Base-by-base conservation (phyloP, 1,139 yeast species). In the Magnusiomyces suaveolens region DNA sequence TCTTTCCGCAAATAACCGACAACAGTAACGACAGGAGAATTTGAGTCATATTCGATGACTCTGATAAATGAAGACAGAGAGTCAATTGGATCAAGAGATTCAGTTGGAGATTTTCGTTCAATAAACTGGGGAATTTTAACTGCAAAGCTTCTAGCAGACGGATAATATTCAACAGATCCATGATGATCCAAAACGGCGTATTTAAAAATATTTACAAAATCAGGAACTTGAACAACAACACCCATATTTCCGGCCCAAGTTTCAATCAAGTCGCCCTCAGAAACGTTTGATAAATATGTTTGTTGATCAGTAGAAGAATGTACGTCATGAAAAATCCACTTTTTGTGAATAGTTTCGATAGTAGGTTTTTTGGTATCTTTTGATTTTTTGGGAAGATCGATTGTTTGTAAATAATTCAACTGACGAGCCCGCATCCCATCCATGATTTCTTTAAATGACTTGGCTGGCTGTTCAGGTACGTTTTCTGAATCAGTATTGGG, bases 161-260 rank as follows among this genome's bases (percentile, higher is more conserved):
- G 46, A 20, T 29, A 29, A 20, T 46, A 46, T 12, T 26, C 6
- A 21, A 56, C 56, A 18, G 50, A 38, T 16, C 56, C 56, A 21
- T 54, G 56, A 36, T 56, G 58, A 47, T 56, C 55, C 44, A 56
- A 48, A 10, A 56, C 44, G 10, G 54, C 46, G 46, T 44, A 53
- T 6, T 47, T 41, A 46, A 44, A 53, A 3, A 51, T 23, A 1
- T 33, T 43, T 10, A 53, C 44, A 32, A 48, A 44, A 41, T 56
- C 58, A 20, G 58, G 58, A 20, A 56, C 48, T 46, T 51, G 52
- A 3, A 56, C 38, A 16, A 56, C 48, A 16, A 56, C 54, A 8
- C 54, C 58, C 16, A 53, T 46, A 46, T 53, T 46, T n/a, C 56
- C 56, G 1, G 44, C 47, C 39, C 41, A 33, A 1, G 56, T 52